Base-by-base conservation (phyloP, 176 grass and related monocot species). In the Bothriochloa decipiens region DNA sequence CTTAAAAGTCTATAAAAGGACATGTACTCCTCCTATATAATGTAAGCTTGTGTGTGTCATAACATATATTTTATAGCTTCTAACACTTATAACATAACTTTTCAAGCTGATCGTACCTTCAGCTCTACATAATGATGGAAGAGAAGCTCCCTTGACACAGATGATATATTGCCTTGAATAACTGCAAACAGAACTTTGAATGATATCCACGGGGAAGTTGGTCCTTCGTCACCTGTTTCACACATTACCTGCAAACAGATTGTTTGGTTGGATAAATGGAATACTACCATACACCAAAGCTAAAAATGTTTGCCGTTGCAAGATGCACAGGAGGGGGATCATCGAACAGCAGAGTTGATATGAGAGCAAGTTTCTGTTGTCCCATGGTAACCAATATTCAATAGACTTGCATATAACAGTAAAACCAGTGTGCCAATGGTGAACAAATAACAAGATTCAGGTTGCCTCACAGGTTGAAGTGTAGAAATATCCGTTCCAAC, bases 111-210 rank as follows among this genome's bases (percentile, higher is more conserved):
- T 36, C 86, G 40, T 81, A 94, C 94, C 92, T 89, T 92, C 62
- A 97, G 37, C 57, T 97, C 92, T 33, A 89, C 83, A 85, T 94
- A 87, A 85, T 97, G 94, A 72, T 88, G 83, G 41, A 90, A 82
- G 15, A 97, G 87, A 42, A 97, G 80, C 64, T 97, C 92, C 88
- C 70, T 94, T 58, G 89, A 63, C 41, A 91, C 85, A 7, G 81
- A 87, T 68, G 90, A 89, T 68, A 94, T 76, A 35, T 42, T 81
- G 22, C 80, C 83, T 80, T 97, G 80, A 79, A 94, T 92, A 65
- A 76, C 85, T 50, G 67, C 76, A 87, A 92, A 97, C 3, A 97
- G 77, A 42, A 83, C 77, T 76, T 29, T 77, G 64, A 94, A 94
- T 41, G 92, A 85, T 85, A 92, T 90, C 89, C 94, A 94, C 65